Conservation (phyloP, 1,284 basidiomycete genomes). For the Amylostereum areolatum region DNA sequence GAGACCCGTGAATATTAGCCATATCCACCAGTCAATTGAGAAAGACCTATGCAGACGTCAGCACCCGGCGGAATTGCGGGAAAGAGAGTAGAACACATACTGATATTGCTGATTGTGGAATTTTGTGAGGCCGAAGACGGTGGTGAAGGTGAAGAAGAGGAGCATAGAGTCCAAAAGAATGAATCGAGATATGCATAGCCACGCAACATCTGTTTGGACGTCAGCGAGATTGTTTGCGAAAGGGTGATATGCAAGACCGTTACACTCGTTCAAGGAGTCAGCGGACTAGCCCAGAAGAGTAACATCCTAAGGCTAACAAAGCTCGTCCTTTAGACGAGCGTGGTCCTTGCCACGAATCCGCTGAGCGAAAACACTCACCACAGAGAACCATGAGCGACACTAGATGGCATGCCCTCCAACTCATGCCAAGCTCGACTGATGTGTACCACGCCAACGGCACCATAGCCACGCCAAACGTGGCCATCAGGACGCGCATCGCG, state of each 20-base stretch:
- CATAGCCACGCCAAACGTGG: constrained; percentile 90
- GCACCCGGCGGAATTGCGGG: constrained; percentile 6
- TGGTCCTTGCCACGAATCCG: no score
- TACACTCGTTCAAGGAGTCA: no score
- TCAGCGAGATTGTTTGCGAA: background rate
- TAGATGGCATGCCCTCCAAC: constrained; percentile 82
- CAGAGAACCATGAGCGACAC: constrained; percentile 92
- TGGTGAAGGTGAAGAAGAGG: constrained; percentile 96
- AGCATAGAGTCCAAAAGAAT: constrained; percentile 98
- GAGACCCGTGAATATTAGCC: constrained; percentile 85
- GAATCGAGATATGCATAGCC: constrained; percentile 95
- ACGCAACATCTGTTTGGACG: constrained; percentile 73
- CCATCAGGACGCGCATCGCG: constrained; percentile 93
- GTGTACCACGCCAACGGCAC: constrained; percentile 97
- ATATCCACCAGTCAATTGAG: constrained; percentile 94
- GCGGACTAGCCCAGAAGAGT: no score
- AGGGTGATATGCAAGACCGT: no score
- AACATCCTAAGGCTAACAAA: no score
- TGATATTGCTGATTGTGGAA: constrained; percentile 96
- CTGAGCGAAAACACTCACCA: constrained; percentile 46
- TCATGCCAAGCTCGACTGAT: constrained; percentile 92
- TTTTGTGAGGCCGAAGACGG: constrained; percentile 91
- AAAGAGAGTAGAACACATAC: constrained; percentile 38
- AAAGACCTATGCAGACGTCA: constrained; percentile 60
- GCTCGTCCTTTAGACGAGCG: no score